Evolutionary conservation across 2,329 filamentous ascomycete genomes (phyloP), one percentile per base, ranked within the genome.

Genomic region (Aspergillus ochraceoroseus): DNA sequence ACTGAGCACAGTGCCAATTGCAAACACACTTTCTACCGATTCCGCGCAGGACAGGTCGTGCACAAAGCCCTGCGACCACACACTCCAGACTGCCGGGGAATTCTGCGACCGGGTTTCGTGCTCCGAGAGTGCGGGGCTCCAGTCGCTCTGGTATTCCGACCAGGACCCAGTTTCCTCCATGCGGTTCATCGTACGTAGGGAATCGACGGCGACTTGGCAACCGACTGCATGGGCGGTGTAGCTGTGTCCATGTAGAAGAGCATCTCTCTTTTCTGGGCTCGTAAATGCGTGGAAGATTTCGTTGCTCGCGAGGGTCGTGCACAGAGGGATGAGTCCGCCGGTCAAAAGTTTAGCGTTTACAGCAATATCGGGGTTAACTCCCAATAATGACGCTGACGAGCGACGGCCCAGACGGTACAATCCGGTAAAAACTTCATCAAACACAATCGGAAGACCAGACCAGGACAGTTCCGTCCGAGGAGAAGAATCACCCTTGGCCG

Each of bases 401-500:
- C 82, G 79, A 26, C 80, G 77, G 2, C 87, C 87, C 0, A 94
- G 78, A 8, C 87, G 84, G 60, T 89, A 89, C 3, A 94, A 70
- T 1, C 87, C 87, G 0, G 86, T 90, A 64, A 94, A 94, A 23
- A 94, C 87, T 59, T 94, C 87, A 57, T 94, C 87, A 49, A 87
- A 87, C 51, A 94, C 72, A 26, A 94, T 68, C 0, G 87, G 87
- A 3, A 94, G 74, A 2, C 87, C 85, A 1, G 72, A 71, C 87
- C 87, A 94, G 12, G 55, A 50, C 38, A 55, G 44, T 5, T 33
- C 34, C 19, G 14, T 12, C 12, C 26, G 41, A 13, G 23, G n/a
- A 15, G 7, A 9, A 40, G 45, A 14, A 4, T 38, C 44, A 32
- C 38, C 42, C 25, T 66, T 62, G 5, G 38, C 44, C 30, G 30